A percentile compares a stretch with the other conserved stretches of the same genome.
Evolutionary conservation across 73 alveolate species (phyloP).

Genomic region (Paramecium bursaria): DNA sequence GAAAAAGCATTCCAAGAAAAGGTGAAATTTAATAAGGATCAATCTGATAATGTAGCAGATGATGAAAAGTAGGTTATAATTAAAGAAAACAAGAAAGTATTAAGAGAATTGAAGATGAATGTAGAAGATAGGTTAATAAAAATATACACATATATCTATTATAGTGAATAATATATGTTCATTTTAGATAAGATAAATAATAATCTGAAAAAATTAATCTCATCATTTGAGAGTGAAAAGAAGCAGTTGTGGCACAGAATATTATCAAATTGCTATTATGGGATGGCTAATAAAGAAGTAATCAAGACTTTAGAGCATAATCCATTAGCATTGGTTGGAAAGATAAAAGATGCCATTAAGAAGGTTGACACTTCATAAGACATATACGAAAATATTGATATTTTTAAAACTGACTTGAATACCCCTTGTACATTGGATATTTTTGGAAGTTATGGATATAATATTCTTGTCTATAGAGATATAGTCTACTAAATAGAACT

Average conservation of each 20-base stretch:
- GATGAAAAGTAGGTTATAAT: constrained; percentile 3
- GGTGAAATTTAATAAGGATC: constrained; percentile 22
- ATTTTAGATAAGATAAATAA: constrained; percentile 6
- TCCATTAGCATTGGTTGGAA: constrained; percentile 49
- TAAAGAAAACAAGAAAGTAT: constrained; percentile 24
- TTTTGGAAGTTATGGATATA: constrained; percentile 37
- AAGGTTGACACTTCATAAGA: constrained; percentile 37
- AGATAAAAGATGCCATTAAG: constrained; percentile 51
- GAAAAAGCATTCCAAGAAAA: constrained; percentile 49
- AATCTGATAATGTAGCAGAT: constrained; percentile 50
- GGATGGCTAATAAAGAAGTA: constrained; percentile 60
- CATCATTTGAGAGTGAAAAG: not conserved
- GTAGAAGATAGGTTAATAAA: constrained; percentile 29
- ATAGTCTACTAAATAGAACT: constrained; percentile 11
- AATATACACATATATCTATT: constrained; percentile 17
- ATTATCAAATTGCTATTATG: constrained; percentile 46
- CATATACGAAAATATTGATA: constrained; percentile 54
- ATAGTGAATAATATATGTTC: constrained; percentile 33
- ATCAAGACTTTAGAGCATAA: constrained; percentile 4
- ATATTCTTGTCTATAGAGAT: not conserved
- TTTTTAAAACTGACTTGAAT: not conserved
- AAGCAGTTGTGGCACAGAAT: constrained; percentile 14
- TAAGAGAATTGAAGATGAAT: constrained; percentile 12
- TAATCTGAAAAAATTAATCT: constrained; percentile 13
- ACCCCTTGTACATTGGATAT: constrained; percentile 2